A percentile compares a stretch with the other conserved stretches of the same genome.
Conservation (phyloP, 2,329 filamentous ascomycete genomes). For the Akanthomyces dipterigenus region DNA sequence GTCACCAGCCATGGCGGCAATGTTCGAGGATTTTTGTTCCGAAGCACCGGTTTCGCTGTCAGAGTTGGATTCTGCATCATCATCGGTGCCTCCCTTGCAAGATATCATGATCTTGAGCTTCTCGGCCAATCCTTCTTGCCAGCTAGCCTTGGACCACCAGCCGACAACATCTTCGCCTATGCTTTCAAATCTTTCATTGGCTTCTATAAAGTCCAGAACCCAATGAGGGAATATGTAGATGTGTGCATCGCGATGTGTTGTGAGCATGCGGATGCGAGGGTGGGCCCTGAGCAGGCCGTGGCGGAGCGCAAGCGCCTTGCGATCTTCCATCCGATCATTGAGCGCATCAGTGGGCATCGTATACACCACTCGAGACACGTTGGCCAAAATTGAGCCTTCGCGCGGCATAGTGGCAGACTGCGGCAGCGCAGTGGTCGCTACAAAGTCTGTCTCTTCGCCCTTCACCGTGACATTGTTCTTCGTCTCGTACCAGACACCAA, state of each 20-base stretch:
- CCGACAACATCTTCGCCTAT: conserved; percentile 88
- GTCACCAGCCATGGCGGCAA: neutral
- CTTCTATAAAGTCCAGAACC: conserved; percentile 76
- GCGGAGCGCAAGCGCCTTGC: conserved; percentile 66
- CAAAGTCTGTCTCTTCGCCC: conserved; percentile 87
- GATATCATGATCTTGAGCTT: conserved; percentile 70
- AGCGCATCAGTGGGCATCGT: conserved; percentile 84
- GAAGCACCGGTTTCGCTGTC: conserved; percentile 23
- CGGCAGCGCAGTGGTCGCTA: conserved; percentile 67
- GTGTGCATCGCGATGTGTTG: conserved; percentile 81
- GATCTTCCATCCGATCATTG: conserved; percentile 73
- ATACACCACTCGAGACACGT: conserved; percentile 73
- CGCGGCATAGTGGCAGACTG: conserved; percentile 36
- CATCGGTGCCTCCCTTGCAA: conserved; percentile 32
- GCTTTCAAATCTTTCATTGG: conserved; percentile 77
- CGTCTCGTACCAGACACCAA: conserved; percentile 89
- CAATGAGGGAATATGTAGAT: conserved; percentile 92
- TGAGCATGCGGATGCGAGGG: conserved; percentile 71
- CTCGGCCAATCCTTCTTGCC: conserved; percentile 73
- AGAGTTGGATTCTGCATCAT: conserved; percentile 29
- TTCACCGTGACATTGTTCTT: conserved; percentile 70
- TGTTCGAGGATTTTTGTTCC: neutral
- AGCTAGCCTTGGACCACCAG: conserved; percentile 92
- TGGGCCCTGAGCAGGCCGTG: conserved; percentile 70
- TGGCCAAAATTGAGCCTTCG: conserved; percentile 57